These are phyloP conservation scores for Xylaria nigripes DNA, from an alignment of 495 filamentous ascomycete species.

Conservation along the genomic window DNA sequence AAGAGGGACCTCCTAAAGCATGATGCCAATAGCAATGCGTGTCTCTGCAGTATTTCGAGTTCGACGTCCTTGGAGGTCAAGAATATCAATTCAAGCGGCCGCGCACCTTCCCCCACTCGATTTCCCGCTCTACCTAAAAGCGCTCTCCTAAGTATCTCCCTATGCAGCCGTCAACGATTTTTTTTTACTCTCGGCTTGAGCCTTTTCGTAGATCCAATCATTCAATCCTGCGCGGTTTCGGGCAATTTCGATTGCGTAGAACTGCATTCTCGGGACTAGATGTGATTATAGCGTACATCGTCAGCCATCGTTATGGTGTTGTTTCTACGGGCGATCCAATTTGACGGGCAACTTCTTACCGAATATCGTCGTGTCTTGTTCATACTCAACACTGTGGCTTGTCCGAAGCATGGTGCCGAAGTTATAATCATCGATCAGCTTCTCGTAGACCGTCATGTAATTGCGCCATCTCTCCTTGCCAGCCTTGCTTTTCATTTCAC, in stretches of 20 bases:
- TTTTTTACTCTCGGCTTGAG: conserved; percentile 28
- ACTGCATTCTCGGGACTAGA: conserved; percentile 84
- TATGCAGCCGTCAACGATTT: not conserved
- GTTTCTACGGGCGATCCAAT: not conserved
- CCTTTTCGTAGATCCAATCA: conserved; percentile 90
- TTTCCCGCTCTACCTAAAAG: not conserved
- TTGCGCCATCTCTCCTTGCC: conserved; percentile 95
- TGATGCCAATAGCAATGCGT: not conserved
- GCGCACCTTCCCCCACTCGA: not conserved
- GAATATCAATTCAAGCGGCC: not conserved
- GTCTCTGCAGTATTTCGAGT: not conserved
- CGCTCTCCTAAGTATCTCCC: not conserved
- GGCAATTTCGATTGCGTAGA: conserved; percentile 94
- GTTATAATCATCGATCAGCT: conserved; percentile 90
- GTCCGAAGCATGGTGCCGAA: conserved; percentile 87
- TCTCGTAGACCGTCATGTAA: conserved; percentile 90
- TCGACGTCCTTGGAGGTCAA: not conserved
- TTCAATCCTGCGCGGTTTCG: conserved; percentile 85
- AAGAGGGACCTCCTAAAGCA: not conserved
- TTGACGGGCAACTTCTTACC: conserved; percentile 36
- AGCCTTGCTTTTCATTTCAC: conserved; percentile 92
- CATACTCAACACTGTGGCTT: conserved; percentile 75
- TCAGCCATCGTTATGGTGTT: not conserved
- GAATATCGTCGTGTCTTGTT: conserved; percentile 85
- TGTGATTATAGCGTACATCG: not conserved